phyloP scores from a whole-genome alignment of 2,329 filamentous ascomycete species.

The Calonectria pseudoreteaudii region DNA sequence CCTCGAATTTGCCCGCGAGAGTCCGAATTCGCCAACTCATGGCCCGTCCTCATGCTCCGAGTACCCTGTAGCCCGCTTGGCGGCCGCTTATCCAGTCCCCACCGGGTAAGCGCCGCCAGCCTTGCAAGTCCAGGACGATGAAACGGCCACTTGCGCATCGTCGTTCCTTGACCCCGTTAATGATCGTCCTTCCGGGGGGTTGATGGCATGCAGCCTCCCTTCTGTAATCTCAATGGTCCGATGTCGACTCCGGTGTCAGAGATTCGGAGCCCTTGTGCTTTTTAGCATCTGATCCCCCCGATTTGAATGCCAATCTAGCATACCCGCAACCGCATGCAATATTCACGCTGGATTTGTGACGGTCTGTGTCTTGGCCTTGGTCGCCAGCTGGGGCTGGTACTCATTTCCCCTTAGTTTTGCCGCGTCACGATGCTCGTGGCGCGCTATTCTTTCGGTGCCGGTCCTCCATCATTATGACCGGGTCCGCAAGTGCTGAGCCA shows the following conservation, averaged over 20 bases:
- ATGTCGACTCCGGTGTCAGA: slow-evolving; percentile 23
- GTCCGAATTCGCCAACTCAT: background rate
- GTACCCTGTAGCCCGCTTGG: slow-evolving; percentile 20
- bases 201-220: slow-evolving; percentile 31
- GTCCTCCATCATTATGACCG: slow-evolving; percentile 6
- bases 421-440: slow-evolving; percentile 2
- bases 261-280: slow-evolving; percentile 12
- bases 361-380: background rate
- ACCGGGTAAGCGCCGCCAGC: slow-evolving; percentile 25
- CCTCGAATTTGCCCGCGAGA: background rate
- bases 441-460: background rate
- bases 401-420: background rate
- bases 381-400: background rate
- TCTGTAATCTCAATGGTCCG: slow-evolving; percentile 30
- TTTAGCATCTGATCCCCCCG: slow-evolving; percentile 20
- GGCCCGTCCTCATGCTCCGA: background rate
- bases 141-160: slow-evolving; percentile 31
- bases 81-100: slow-evolving; percentile 26
- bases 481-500: slow-evolving; percentile 22
- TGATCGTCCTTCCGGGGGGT: slow-evolving; percentile 25
- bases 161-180: slow-evolving; percentile 20
- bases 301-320: slow-evolving; percentile 22
- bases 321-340: slow-evolving; percentile 7
- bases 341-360: background rate
- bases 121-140: slow-evolving; percentile 32